Conservation (phyloP, 2,329 filamentous ascomycete species). For the Neofusicoccum umdonicola region DNA sequence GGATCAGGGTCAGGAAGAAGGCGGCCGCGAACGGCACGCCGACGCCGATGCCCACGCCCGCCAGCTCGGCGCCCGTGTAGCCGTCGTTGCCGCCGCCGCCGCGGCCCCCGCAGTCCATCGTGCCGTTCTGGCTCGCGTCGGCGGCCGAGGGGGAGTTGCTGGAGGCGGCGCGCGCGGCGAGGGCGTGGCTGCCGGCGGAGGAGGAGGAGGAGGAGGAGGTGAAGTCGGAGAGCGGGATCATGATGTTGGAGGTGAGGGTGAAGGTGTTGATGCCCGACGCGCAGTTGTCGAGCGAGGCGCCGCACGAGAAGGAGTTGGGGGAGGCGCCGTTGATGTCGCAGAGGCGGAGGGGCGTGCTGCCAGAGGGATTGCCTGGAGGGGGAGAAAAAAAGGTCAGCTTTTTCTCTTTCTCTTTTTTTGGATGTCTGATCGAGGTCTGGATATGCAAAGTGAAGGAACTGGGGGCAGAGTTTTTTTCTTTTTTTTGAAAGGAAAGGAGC, state of each 20-base stretch:
- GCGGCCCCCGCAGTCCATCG: too few species aligned
- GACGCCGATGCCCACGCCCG: conserved; percentile 15
- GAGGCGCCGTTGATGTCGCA: background rate
- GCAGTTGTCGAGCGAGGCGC: background rate
- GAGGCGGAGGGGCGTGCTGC: background rate
- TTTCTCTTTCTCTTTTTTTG: background rate
- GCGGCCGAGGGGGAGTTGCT: background rate
- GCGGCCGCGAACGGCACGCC: conserved; percentile 10
- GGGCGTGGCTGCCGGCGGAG: background rate
- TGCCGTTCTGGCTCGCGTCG: background rate
- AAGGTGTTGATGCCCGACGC: background rate
- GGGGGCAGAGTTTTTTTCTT: too few species aligned
- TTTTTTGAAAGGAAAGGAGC: background rate
- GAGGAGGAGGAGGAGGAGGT: background rate
- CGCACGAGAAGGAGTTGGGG: background rate
- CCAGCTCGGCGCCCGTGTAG: conserved; percentile 10
- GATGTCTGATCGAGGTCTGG: too few species aligned
- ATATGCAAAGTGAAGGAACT: too few species aligned
- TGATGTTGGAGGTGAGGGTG: background rate
- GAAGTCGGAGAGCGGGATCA: background rate
- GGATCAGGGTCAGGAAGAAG: background rate
- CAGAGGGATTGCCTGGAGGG: background rate
- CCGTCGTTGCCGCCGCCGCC: background rate
- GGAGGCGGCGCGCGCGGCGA: background rate
- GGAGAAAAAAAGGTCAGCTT: background rate